Evolutionary conservation across 208 protist genomes (phyloP).

Genomic region (Sergeia podlipaevii): DNA sequence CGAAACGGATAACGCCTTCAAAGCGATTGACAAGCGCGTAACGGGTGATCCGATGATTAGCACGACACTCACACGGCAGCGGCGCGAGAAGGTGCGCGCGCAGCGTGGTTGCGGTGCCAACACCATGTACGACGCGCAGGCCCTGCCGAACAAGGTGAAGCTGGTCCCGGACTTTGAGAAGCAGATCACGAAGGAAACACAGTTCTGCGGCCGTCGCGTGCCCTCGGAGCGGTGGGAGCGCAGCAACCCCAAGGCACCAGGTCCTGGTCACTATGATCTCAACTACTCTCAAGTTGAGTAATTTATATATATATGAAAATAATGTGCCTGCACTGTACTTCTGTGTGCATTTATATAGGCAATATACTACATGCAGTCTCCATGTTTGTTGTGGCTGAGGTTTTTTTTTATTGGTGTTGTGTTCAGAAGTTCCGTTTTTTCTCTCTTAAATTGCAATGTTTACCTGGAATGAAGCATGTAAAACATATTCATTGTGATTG

Average conservation of each 20-base stretch:
- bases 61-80: constrained; percentile 39
- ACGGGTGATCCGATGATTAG: constrained; percentile 63
- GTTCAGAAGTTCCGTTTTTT: constrained; percentile 11
- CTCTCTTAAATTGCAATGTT: constrained; percentile 11
- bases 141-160: constrained; percentile 29
- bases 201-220: constrained; percentile 73
- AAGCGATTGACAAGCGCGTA: constrained; percentile 39
- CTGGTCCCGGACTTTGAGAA: constrained; percentile 73
- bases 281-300: constrained; percentile 52
- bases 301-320: constrained; percentile 3
- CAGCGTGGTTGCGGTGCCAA: constrained; percentile 50
- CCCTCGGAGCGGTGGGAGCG: constrained; percentile 67
- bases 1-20: constrained; percentile 33
- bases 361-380: background rate
- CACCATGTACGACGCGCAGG: constrained; percentile 37
- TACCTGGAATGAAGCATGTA: no score
- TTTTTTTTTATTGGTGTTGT: background rate
- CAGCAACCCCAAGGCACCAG: constrained; percentile 58
- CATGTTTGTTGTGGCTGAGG: background rate
- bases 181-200: constrained; percentile 80
- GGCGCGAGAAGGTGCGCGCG: constrained; percentile 29
- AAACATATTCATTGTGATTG: no score
- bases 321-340: background rate
- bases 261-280: constrained; percentile 63
- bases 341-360: background rate